phyloP scores from a whole-genome alignment of 2,329 filamentous ascomycete species.

The Hypomyces rosellus region DNA sequence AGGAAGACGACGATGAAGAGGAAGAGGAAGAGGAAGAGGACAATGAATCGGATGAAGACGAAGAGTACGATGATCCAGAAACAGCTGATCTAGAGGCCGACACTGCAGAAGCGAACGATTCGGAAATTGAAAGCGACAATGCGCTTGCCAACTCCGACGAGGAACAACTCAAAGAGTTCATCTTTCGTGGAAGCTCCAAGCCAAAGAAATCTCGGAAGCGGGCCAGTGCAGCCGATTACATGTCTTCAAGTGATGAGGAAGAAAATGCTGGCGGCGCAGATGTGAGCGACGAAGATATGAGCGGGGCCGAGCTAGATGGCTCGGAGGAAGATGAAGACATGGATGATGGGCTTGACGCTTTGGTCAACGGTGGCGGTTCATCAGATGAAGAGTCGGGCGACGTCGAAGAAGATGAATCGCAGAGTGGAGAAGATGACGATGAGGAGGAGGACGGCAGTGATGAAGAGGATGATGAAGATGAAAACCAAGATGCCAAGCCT shows the following conservation, averaged over 20 bases:
- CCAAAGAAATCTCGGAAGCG: slow-evolving; percentile 35
- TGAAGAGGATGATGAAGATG: slow-evolving; percentile 24
- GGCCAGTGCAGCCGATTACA: slow-evolving; percentile 51
- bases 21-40: slow-evolving; percentile 38
- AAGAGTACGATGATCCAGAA: slow-evolving; percentile 53
- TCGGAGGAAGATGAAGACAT: slow-evolving; percentile 32
- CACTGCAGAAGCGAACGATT: slow-evolving; percentile 43
- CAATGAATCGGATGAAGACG: slow-evolving; percentile 40
- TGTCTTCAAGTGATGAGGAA: slow-evolving; percentile 41
- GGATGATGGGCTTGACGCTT: slow-evolving; percentile 31
- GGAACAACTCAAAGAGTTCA: slow-evolving; percentile 71
- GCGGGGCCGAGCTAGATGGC: slow-evolving; percentile 31
- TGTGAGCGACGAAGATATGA: slow-evolving; percentile 27
- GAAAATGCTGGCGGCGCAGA: slow-evolving; percentile 26
- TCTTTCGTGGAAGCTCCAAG: slow-evolving; percentile 53
- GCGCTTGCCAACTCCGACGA: slow-evolving; percentile 82
- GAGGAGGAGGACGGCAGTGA: slow-evolving; percentile 31
- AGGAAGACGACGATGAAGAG: slow-evolving; percentile 44
- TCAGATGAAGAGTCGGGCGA: slow-evolving; percentile 30
- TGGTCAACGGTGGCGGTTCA: slow-evolving; percentile 25
- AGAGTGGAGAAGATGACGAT: slow-evolving; percentile 31
- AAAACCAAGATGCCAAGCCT: slow-evolving; percentile 27
- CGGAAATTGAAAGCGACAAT: slow-evolving; percentile 58
- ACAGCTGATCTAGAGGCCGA: slow-evolving; percentile 48
- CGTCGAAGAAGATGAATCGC: slow-evolving; percentile 28